Evolutionary conservation across 2,329 filamentous ascomycete species (phyloP), one percentile per base, ranked within the genome.

Genomic region (Pseudogymnoascus sp.): DNA sequence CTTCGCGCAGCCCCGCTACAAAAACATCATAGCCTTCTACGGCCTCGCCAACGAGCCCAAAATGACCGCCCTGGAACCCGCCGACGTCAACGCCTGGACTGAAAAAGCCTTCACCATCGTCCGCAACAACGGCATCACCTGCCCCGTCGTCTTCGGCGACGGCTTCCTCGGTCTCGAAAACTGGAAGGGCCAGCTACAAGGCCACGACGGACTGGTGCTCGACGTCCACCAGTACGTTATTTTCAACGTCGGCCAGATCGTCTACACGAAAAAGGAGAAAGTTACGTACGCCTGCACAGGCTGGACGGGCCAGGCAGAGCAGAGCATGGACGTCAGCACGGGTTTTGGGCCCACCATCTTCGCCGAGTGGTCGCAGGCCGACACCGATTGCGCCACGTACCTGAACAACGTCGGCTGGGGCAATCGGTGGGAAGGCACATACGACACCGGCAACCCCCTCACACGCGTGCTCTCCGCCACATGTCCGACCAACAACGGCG

Each of bases 201-300:
- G 82, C 21, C 83, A 89, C 72, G 81, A 88, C 56, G 83, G 87
- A 67, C 80, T 97, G 67, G 84, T 96, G 17, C 85, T 99, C n/a
- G 95, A 99, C 76, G 95, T 96, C 38, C 95, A 99, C 77, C 93
- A 97, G 76, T 99, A 99, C 75, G 91, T 96, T 72, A 97, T 97
- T 75, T 99, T 99, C 83, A 97, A 99, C 80, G 85, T 85, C 40
- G 87, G 89, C 68, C 91, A 96, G 75, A 89, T 99, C 72, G 83
- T 85, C 59, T 88, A 89, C 72, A 88, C 88, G 63, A 95, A 97
- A 78, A 82, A 87, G 63, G 83, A 88, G 68, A 97, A 97, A 77
- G 82, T 97, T 64, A 81, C 88, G 65, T 96, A 96, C 72, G 91
- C 93, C 3, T 99, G 95, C 78, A 79, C 83, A 17, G 91, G 87